Percentiles rank a stretch among this genome's conserved stretches.
These are phyloP conservation scores for Epichloe aotearoae DNA, from an alignment of 2,329 filamentous ascomycete species.

Conservation along the genomic window DNA sequence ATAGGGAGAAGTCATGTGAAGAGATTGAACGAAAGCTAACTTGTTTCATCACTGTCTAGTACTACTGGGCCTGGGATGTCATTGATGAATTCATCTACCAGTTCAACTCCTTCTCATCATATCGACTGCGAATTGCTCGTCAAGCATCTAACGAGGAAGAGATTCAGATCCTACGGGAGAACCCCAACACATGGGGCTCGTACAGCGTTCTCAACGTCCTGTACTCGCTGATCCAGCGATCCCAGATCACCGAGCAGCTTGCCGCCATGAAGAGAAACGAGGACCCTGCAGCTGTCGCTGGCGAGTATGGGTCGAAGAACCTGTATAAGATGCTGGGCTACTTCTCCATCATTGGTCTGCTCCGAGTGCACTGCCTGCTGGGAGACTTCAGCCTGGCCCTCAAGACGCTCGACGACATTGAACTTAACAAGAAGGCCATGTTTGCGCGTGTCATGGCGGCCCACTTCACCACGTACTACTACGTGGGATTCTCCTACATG, in stretches of 20 bases:
- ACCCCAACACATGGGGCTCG: constrained; percentile 98
- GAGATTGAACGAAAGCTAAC: constrained; percentile 4
- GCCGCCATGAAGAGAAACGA: constrained; percentile 89
- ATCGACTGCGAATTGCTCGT: constrained; percentile 82
- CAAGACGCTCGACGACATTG: constrained; percentile 98
- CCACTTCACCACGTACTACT: constrained; percentile 99
- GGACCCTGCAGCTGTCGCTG: constrained; percentile 74
- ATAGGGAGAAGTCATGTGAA: background rate
- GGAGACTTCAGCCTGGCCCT: constrained; percentile 96
- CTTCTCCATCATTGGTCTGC: constrained; percentile 95
- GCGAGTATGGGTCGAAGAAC: constrained; percentile 88
- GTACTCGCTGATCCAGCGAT: constrained; percentile 96
- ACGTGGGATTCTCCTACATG: constrained; percentile 99
- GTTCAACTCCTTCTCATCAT: constrained; percentile 98
- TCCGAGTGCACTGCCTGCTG: constrained; percentile 90
- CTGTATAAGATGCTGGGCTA: constrained; percentile 98
- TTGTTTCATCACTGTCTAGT: constrained; percentile 36
- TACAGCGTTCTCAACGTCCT: constrained; percentile 99
- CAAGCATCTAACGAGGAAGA: constrained; percentile 81
- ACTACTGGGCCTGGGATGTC: constrained; percentile 99
- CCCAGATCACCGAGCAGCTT: constrained; percentile 95
- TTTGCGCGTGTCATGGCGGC: constrained; percentile 98
- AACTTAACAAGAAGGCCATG: constrained; percentile 99
- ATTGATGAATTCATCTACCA: constrained; percentile 99
- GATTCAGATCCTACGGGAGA: constrained; percentile 79